These are phyloP conservation scores for Hanseniaspora opuntiae DNA, from an alignment of 805 yeast species.

Conservation along the genomic window DNA sequence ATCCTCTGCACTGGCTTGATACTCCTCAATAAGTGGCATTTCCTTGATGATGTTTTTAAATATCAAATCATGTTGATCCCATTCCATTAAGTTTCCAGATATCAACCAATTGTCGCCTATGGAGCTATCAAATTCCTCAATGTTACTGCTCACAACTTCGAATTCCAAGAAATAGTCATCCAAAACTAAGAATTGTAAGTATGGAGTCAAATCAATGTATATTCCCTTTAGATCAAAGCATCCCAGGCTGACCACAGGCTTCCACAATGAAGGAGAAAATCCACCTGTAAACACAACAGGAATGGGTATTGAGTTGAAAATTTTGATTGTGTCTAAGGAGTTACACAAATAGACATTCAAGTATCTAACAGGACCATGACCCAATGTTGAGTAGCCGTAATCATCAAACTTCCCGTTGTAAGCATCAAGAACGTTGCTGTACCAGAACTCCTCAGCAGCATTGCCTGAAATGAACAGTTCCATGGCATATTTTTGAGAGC, in stretches of 20 bases:
- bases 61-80: constrained; percentile 37
- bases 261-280: constrained; percentile 66
- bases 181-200: constrained; percentile 52
- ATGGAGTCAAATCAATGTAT: constrained; percentile 56
- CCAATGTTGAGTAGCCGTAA: constrained; percentile 32
- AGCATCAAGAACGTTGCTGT: constrained; percentile 42
- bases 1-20: constrained; percentile 12
- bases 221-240: constrained; percentile 65
- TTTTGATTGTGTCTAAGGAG: constrained; percentile 33
- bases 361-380: constrained; percentile 62
- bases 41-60: constrained; percentile 18
- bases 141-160: constrained; percentile 41
- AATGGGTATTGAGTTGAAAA: constrained; percentile 52
- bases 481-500: constrained; percentile 21
- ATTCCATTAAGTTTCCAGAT: constrained; percentile 41
- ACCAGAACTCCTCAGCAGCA: constrained; percentile 77
- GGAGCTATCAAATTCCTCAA: constrained; percentile 21
- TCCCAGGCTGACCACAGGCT: constrained; percentile 58
- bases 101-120: constrained; percentile 48
- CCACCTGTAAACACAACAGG: constrained; percentile 77
- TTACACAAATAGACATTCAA: constrained; percentile 42
- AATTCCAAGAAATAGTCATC: constrained; percentile 30
- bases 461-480: constrained; percentile 60
- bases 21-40: not conserved
- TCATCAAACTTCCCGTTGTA: constrained; percentile 29